A percentile compares a stretch with the other conserved stretches of the same genome.
Evolutionary conservation across 1,284 basidiomycete genomes (phyloP).

Genomic region (Cutaneotrichosporon dermatis): DNA sequence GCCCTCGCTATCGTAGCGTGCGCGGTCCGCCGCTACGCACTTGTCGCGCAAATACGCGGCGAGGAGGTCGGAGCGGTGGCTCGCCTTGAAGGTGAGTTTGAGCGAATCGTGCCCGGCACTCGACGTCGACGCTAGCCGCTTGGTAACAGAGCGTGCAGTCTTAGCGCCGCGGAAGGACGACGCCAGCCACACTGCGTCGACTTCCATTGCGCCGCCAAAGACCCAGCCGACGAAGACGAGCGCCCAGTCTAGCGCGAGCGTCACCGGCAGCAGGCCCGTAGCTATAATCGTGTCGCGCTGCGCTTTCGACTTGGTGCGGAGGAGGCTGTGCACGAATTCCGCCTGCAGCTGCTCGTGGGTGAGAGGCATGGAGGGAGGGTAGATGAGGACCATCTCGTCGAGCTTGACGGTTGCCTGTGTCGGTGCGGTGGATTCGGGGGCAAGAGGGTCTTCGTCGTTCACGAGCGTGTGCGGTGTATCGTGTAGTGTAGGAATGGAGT

Average conservation of each 20-base stretch:
- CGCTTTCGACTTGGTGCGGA: slow-evolving; percentile 22
- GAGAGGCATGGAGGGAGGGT: slow-evolving; percentile 15
- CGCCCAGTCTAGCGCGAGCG: slow-evolving; percentile 17
- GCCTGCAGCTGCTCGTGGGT: slow-evolving; percentile 13
- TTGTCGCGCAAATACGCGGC: slow-evolving; percentile 8
- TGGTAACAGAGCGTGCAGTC: slow-evolving; percentile 19
- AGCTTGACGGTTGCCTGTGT: slow-evolving; percentile 12
- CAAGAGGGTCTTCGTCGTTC: not conserved
- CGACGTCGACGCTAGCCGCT: slow-evolving; percentile 11
- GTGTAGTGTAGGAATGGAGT: too few relatives aligned
- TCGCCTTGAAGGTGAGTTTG: slow-evolving; percentile 6
- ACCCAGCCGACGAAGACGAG: slow-evolving; percentile 24
- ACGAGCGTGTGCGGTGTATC: not conserved
- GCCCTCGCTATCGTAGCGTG: slow-evolving; percentile 5
- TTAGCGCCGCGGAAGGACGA: slow-evolving; percentile 19
- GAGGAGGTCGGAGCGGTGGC: slow-evolving; percentile 5
- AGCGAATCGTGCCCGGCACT: slow-evolving; percentile 3
- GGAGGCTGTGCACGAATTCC: slow-evolving; percentile 21
- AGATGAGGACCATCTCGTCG: slow-evolving; percentile 23
- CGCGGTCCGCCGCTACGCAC: slow-evolving; percentile 5
- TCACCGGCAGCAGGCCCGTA: slow-evolving; percentile 6
- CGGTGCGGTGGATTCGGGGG: not conserved
- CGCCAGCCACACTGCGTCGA: slow-evolving; percentile 22
- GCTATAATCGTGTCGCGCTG: slow-evolving; percentile 25
- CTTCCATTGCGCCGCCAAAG: slow-evolving; percentile 21